Evolutionary conservation across 176 grass and related monocot genomes (phyloP), one percentile per base, ranked within the genome.

Genomic region (Thinopyrum elongatum): DNA sequence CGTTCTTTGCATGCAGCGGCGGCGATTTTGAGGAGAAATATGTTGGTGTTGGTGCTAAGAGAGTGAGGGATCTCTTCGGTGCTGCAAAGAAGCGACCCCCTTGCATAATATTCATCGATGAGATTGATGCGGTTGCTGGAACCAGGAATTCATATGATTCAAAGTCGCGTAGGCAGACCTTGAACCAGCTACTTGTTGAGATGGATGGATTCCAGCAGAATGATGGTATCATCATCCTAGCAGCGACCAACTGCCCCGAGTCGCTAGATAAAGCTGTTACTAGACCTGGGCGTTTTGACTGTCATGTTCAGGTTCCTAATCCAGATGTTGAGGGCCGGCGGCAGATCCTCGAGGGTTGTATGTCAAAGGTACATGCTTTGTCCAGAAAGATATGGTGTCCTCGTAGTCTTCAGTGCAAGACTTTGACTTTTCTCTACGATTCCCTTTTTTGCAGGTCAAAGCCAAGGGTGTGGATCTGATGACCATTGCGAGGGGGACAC

Each of bases 391-490:
- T 66, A 33, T 17, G 13, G 13, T 5, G 12, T 16, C 27, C 29
- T 29, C 3, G 5, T 64, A 28, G 25, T 64, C 25, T 14, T 65
- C 25, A 65, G 16, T 30, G 27, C 64, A 66, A 31, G 64, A 33
- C 28, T 13, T 28, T 65, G 62, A 1, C 64, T 14, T 38, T 21
- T 80, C 28, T 65, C 16, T 17, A n/a, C 65, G 8, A 79, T 58
- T 27, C 1, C 2, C 3, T 65, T 49, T 49, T 12, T 15, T 35
- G n/a, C 81, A 92, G 94, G 88, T 97, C 16, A 89, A 87, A 85
- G 84, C 80, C 2, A 86, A 97, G 71, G 92, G 89, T 91, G 87
- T 94, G 42, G 80, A 94, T n/a, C n/a, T n/a, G n/a, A n/a, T n/a
- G n/a, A n/a, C n/a, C n/a, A n/a, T n/a, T n/a, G n/a, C n/a, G n/a